Evolutionary conservation across 495 filamentous ascomycete genomes (phyloP).

Genomic region (Penicillium pancosmium): DNA sequence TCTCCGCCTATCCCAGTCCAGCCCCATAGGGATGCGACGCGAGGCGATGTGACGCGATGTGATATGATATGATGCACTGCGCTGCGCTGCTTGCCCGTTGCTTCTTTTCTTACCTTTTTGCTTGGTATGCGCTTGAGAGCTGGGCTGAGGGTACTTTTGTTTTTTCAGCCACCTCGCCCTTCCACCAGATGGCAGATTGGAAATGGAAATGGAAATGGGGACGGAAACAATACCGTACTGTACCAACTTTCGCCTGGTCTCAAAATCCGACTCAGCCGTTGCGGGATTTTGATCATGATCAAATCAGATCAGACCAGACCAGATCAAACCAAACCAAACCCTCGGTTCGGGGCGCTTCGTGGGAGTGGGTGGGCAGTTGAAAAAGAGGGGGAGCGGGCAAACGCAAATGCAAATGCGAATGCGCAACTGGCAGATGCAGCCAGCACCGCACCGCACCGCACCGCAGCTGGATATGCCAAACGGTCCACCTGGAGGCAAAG

Average conservation of each 20-base stretch:
- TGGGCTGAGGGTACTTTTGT: slow-evolving; percentile 16
- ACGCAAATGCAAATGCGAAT: background rate
- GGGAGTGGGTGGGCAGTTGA: slow-evolving; percentile 6
- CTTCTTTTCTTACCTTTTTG: background rate
- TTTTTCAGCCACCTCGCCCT: background rate
- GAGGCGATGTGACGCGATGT: too few relatives aligned
- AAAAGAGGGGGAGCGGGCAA: background rate
- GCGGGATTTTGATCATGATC: too few relatives aligned
- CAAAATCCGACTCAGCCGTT: too few relatives aligned
- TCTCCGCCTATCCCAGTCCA: too few relatives aligned
- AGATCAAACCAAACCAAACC: too few relatives aligned
- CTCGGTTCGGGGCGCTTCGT: too few relatives aligned
- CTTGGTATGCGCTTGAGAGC: background rate
- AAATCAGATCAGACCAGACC: too few relatives aligned
- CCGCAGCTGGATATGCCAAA: slow-evolving; percentile 23
- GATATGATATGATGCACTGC: too few relatives aligned
- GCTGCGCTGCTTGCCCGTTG: too few relatives aligned
- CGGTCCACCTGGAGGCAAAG: slow-evolving; percentile 12
- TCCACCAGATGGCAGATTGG: background rate
- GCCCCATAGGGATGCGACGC: too few relatives aligned
- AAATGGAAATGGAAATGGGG: background rate
- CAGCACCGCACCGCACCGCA: too few relatives aligned
- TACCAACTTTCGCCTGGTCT: background rate
- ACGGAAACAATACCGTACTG: background rate
- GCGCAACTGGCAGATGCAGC: slow-evolving; percentile 12